Evolutionary conservation across 139 green algal species (phyloP).

Genomic region (Picochlorum sp.): DNA sequence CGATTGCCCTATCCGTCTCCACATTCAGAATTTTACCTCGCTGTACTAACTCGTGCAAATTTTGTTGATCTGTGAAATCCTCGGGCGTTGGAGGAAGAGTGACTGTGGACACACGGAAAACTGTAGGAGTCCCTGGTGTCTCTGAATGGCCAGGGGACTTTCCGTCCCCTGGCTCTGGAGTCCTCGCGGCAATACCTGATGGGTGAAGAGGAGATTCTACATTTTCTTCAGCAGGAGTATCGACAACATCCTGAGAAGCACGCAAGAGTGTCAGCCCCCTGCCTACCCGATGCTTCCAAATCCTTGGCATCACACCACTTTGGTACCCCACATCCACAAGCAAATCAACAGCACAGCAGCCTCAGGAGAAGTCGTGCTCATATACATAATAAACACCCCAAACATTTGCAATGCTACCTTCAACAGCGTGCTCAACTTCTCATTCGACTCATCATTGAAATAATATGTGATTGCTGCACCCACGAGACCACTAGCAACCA

Average conservation of each 20-base stretch:
- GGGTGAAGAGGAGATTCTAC: neutral
- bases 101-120: neutral
- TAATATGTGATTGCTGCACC: conserved; percentile 56
- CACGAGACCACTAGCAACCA: conserved; percentile 25
- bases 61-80: neutral
- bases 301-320: no score
- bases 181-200: neutral
- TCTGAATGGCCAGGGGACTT: neutral
- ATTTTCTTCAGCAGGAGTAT: neutral
- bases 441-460: conserved; percentile 41
- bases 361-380: neutral
- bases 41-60: conserved; percentile 36
- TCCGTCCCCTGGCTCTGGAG: neutral
- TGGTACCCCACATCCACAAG: no score
- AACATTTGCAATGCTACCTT: conserved; percentile 40
- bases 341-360: neutral
- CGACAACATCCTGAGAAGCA: neutral
- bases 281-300: no score
- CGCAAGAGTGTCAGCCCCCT: neutral
- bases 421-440: conserved; percentile 48
- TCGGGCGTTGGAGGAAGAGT: neutral
- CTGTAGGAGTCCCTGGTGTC: neutral
- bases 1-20: conserved; percentile 35
- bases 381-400: conserved; percentile 26
- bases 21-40: conserved; percentile 38